Evolutionary conservation across 331 rosid genomes (phyloP).

Genomic region (Pyracantha coccinea): DNA sequence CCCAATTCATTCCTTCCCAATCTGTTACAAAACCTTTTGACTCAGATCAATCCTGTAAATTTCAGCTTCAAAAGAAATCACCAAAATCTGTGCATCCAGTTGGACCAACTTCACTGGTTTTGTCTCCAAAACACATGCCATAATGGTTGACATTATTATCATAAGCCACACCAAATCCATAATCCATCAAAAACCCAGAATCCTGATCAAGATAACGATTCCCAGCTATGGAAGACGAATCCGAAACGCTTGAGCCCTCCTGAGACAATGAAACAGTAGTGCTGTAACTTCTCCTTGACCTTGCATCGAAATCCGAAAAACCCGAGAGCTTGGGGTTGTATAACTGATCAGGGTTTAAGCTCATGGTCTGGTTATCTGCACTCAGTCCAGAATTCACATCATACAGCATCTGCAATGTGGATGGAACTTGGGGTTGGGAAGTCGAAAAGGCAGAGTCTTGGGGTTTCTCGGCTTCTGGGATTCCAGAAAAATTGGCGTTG

Average conservation of each 20-base stretch:
- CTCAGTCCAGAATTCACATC: slow-evolving; percentile 11
- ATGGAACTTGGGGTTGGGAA: slow-evolving; percentile 15
- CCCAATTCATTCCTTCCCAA: neutral
- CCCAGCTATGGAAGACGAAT: slow-evolving; percentile 30
- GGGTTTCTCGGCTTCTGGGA: slow-evolving; percentile 12
- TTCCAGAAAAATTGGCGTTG: neutral
- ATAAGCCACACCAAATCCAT: slow-evolving; percentile 34
- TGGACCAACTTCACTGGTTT: slow-evolving; percentile 28
- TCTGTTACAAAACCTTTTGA: slow-evolving; percentile 15
- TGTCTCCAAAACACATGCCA: slow-evolving; percentile 22
- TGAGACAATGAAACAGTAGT: slow-evolving; percentile 24
- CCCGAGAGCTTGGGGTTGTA: slow-evolving; percentile 13
- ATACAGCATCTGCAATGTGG: slow-evolving; percentile 5
- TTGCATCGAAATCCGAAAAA: slow-evolving; percentile 28
- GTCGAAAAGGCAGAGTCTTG: slow-evolving; percentile 13
- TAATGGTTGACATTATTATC: slow-evolving; percentile 13
- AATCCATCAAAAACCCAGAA: slow-evolving; percentile 32
- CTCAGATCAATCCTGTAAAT: neutral
- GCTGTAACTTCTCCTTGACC: slow-evolving; percentile 8
- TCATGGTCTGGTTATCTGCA: neutral
- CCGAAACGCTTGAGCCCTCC: slow-evolving; percentile 39
- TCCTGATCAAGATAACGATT: slow-evolving; percentile 17
- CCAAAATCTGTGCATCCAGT: slow-evolving; percentile 24
- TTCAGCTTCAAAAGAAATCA: slow-evolving; percentile 36
- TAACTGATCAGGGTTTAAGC: slow-evolving; percentile 13